Percentiles rank a stretch among this genome's conserved stretches.
These are phyloP conservation scores for Xylaria bambusicola DNA, from an alignment of 495 filamentous ascomycete genomes.

Conservation along the genomic window DNA sequence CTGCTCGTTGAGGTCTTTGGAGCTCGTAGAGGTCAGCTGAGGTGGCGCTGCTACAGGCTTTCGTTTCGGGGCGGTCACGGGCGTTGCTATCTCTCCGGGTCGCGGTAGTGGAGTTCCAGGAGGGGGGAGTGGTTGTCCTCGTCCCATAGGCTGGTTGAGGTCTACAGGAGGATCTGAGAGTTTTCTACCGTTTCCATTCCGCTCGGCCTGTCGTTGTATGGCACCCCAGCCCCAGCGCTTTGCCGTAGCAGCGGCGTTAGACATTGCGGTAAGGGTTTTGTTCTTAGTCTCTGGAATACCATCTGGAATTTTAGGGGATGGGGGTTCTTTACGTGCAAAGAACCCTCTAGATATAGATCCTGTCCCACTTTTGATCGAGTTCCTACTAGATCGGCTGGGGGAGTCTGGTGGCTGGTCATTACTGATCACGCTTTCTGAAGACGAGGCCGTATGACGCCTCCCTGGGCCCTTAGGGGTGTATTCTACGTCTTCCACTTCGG, in stretches of 20 bases:
- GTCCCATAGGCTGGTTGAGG: slow-evolving; percentile 69
- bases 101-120: slow-evolving; percentile 66
- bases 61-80: slow-evolving; percentile 58
- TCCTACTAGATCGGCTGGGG: slow-evolving; percentile 35
- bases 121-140: slow-evolving; percentile 73
- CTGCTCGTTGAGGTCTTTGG: slow-evolving; percentile 24
- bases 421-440: slow-evolving; percentile 32
- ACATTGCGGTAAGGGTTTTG: slow-evolving; percentile 59
- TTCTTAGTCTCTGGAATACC: slow-evolving; percentile 38
- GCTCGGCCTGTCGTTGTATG: slow-evolving; percentile 57
- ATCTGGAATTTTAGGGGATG: slow-evolving; percentile 26
- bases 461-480: slow-evolving; percentile 21
- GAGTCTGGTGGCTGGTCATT: slow-evolving; percentile 31
- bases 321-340: slow-evolving; percentile 42
- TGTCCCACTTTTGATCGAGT: slow-evolving; percentile 40
- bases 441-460: slow-evolving; percentile 49
- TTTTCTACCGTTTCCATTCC: slow-evolving; percentile 28
- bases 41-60: slow-evolving; percentile 40
- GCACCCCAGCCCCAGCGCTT: slow-evolving; percentile 84
- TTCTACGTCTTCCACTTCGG: slow-evolving; percentile 12
- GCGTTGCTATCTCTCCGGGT: slow-evolving; percentile 55
- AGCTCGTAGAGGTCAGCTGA: slow-evolving; percentile 27
- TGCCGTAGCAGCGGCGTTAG: slow-evolving; percentile 73
- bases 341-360: slow-evolving; percentile 40
- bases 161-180: slow-evolving; percentile 43